phyloP scores from a whole-genome alignment of 441 rosid species.

The Arabidopsis hybrid region DNA sequence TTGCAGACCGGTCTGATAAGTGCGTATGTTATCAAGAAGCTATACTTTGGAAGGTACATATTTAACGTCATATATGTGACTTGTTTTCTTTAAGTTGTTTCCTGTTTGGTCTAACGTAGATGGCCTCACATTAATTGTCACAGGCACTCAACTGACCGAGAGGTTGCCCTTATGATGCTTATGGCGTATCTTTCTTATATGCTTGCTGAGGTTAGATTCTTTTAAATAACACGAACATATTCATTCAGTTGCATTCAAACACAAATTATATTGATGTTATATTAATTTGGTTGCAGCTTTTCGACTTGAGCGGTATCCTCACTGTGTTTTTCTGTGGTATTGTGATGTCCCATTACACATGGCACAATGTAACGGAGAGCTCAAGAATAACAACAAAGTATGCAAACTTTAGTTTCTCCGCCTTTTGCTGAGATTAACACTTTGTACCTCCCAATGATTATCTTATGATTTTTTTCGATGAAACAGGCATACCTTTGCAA shows the following conservation, averaged over 20 bases:
- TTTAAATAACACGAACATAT: background rate
- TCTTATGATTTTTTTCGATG: constrained; percentile 9
- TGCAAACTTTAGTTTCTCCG: constrained; percentile 20
- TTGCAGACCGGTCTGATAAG: constrained; percentile 66
- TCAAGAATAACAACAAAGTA: constrained; percentile 77
- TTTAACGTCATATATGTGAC: constrained; percentile 7
- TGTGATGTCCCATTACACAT: constrained; percentile 79
- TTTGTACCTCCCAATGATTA: constrained; percentile 24
- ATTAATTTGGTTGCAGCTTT: constrained; percentile 55
- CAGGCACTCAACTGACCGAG: constrained; percentile 77
- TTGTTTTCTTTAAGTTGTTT: background rate
- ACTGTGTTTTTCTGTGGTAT: constrained; percentile 83
- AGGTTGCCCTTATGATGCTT: constrained; percentile 75
- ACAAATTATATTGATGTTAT: constrained; percentile 10
- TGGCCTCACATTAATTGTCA: constrained; percentile 29
- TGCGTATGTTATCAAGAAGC: constrained; percentile 62
- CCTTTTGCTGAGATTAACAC: constrained; percentile 13
- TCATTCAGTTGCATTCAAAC: constrained; percentile 1
- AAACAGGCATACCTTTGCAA: constrained; percentile 70
- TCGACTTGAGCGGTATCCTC: constrained; percentile 68
- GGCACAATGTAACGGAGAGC: constrained; percentile 73
- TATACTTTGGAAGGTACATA: constrained; percentile 63
- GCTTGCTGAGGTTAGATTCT: constrained; percentile 66
- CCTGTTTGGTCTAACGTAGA: constrained; percentile 15
- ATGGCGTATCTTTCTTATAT: constrained; percentile 81